Percentiles rank a stretch among this genome's conserved stretches.
Evolutionary conservation across 1,284 basidiomycete species (phyloP).

Genomic region (Ceratobasidium sp.): DNA sequence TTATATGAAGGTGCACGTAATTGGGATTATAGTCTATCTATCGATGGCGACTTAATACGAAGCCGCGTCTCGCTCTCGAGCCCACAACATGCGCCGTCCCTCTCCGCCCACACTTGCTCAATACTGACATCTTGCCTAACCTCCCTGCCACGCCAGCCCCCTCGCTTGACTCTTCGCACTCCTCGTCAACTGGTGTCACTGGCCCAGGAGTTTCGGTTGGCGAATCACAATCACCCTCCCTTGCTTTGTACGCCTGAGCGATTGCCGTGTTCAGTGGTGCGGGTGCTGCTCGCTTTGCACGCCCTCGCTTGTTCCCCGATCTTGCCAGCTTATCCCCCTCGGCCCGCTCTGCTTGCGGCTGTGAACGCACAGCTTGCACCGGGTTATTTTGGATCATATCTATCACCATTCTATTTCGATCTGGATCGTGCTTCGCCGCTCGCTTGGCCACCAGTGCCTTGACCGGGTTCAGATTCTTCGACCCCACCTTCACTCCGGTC

Average conservation of each 20-base stretch:
- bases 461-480: background rate
- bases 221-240: background rate
- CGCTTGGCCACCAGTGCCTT: background rate
- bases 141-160: background rate
- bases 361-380: background rate
- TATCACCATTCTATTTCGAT: background rate
- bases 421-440: background rate
- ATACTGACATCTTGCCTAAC: background rate
- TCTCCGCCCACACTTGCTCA: no score
- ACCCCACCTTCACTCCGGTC: background rate
- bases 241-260: background rate
- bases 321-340: background rate
- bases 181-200: background rate
- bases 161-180: no score
- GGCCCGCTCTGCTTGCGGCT: background rate
- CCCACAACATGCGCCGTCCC: no score
- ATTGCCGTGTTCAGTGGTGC: background rate
- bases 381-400: background rate
- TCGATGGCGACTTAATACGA: no score
- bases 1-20: no score
- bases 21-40: no score
- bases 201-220: background rate
- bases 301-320: background rate
- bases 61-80: no score
- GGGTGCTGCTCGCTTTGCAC: background rate